Conservation (phyloP, 768 basidiomycete genomes). For the Dacryopinax primogenitus region DNA sequence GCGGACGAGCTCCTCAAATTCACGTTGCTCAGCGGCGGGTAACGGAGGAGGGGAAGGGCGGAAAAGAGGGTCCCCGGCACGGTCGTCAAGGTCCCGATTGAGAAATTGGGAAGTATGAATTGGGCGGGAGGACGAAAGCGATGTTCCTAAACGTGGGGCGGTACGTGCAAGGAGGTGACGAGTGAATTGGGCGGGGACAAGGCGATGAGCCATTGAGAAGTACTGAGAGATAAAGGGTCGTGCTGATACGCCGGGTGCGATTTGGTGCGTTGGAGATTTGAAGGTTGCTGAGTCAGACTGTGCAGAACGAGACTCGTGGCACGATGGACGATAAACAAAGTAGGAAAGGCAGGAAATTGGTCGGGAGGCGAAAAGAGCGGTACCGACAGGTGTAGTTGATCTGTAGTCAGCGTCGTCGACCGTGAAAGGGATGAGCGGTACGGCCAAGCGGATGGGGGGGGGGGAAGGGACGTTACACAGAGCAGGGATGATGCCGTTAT, state of each 20-base stretch:
- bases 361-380: no score
- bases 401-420: no score
- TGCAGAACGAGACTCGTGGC: background rate
- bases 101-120: background rate
- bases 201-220: background rate
- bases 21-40: slow-evolving; percentile 60
- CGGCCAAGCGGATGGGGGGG: background rate
- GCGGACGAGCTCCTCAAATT: slow-evolving; percentile 74
- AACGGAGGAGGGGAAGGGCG: slow-evolving; percentile 47
- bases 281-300: background rate
- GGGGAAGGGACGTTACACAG: no score
- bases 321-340: background rate
- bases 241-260: background rate
- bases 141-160: background rate
- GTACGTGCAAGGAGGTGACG: background rate
- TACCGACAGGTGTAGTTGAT: no score
- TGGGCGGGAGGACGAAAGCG: background rate
- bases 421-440: background rate
- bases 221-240: background rate
- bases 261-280: no score
- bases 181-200: background rate
- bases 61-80: slow-evolving; percentile 3
- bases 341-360: background rate
- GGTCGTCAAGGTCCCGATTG: background rate
- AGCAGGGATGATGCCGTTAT: slow-evolving; percentile 3